A percentile compares a stretch with the other conserved stretches of the same genome.
These are phyloP conservation scores for Argentina anserina DNA, from an alignment of 306 rosid genomes.

Conservation along the genomic window DNA sequence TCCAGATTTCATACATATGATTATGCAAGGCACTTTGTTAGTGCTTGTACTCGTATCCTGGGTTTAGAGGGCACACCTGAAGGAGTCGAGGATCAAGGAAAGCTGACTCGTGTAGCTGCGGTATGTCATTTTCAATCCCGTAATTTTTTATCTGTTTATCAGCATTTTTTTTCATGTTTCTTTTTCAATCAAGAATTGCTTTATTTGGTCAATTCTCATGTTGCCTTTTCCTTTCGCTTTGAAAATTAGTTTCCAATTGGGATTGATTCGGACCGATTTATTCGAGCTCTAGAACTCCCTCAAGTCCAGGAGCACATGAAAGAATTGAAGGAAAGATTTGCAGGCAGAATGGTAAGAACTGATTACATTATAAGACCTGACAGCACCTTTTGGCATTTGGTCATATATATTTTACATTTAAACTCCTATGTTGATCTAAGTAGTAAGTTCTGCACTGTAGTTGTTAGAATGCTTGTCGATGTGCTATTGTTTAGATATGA, in stretches of 20 bases:
- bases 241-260: slow-evolving; percentile 92
- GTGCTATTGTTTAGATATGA: neutral
- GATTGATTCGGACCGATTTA: slow-evolving; percentile 81
- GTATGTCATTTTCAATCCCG: slow-evolving; percentile 42
- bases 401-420: neutral
- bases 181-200: slow-evolving; percentile 16
- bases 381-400: slow-evolving; percentile 4
- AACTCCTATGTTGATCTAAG: neutral
- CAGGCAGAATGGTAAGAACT: slow-evolving; percentile 72
- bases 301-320: slow-evolving; percentile 81
- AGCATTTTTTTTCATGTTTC: neutral
- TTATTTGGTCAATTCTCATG: slow-evolving; percentile 28
- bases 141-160: slow-evolving; percentile 14
- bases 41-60: slow-evolving; percentile 96
- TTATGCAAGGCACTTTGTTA: slow-evolving; percentile 95
- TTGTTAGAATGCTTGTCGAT: neutral
- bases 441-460: neutral
- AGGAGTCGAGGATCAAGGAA: slow-evolving; percentile 98
- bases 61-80: slow-evolving; percentile 96
- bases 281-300: slow-evolving; percentile 79
- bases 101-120: slow-evolving; percentile 95
- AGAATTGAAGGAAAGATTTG: slow-evolving; percentile 83
- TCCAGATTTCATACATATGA: slow-evolving; percentile 93
- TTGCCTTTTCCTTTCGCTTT: slow-evolving; percentile 19
- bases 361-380: neutral